phyloP scores from a whole-genome alignment of 179 eudicot genomes.

The Spergularia azorica region DNA sequence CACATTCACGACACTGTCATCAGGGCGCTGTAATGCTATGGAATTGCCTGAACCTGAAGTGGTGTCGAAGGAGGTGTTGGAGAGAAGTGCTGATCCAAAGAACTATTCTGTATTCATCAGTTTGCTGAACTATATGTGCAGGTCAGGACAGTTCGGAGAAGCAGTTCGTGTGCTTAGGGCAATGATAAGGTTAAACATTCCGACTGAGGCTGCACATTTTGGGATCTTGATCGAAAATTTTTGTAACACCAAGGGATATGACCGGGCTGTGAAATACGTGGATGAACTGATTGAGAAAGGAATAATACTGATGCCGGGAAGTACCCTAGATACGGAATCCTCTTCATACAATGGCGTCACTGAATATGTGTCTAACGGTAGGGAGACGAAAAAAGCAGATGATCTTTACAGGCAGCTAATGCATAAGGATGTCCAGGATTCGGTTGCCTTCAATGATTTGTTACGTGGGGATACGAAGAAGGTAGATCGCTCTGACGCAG shows the following conservation, averaged over 20 bases:
- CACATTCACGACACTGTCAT: slow-evolving; percentile 77
- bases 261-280: slow-evolving; percentile 62
- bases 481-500: slow-evolving; percentile 57
- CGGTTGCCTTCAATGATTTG: slow-evolving; percentile 63
- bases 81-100: slow-evolving; percentile 51
- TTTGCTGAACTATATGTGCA: slow-evolving; percentile 65
- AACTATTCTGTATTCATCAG: slow-evolving; percentile 66
- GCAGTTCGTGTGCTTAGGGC: slow-evolving; percentile 78
- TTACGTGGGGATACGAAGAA: slow-evolving; percentile 79
- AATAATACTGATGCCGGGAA: slow-evolving; percentile 60
- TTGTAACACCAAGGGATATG: slow-evolving; percentile 66
- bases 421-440: slow-evolving; percentile 84
- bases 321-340: slow-evolving; percentile 63
- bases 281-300: slow-evolving; percentile 84
- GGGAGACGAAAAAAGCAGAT: slow-evolving; percentile 76
- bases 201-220: slow-evolving; percentile 88
- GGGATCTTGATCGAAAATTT: slow-evolving; percentile 74
- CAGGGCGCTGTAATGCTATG: slow-evolving; percentile 86
- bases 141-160: slow-evolving; percentile 74
- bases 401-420: slow-evolving; percentile 72
- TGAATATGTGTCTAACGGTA: slow-evolving; percentile 67
- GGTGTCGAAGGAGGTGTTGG: slow-evolving; percentile 77
- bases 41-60: slow-evolving; percentile 64
- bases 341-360: slow-evolving; percentile 74
- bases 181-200: slow-evolving; percentile 68